Base-by-base conservation (phyloP, 2,329 filamentous ascomycete genomes). In the Exophiala sp. region DNA sequence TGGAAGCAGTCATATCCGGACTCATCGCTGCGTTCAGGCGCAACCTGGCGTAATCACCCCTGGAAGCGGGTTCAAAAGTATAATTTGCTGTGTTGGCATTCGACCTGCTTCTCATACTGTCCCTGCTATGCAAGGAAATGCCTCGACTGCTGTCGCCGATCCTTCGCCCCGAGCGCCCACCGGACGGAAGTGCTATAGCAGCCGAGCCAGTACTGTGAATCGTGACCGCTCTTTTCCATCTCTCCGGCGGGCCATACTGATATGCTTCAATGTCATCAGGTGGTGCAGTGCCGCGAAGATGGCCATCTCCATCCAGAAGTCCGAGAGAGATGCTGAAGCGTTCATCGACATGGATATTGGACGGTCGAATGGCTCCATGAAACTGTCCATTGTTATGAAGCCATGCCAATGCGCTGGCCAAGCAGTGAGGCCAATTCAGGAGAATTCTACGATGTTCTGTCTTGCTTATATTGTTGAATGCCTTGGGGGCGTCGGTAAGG, bases 171-270 rank as follows among this genome's bases (percentile, higher is more conserved):
- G 70, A 70, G 9, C 70, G 65, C 10, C 70, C 68, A 21, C 70
- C 70, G 2, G 69, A 71, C 22, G 66, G 69, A 13, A 70, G 65
- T 2, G 59, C 48, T 29, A 65, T 60, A 35, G 62, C 60, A 10
- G 62, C 47, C 7, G 63, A 57, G 8, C 59, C 61, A 39, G 57
- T 60, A 60, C 65, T 69, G 38, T 68, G 67, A 4, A 69, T 55
- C 18, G 63, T 68, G 3, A 60, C 61, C 22, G 63, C 67, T 43
- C 63, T 69, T 42, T 64, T 65, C 69, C 72, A 74, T 39, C 71
- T 70, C 48, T 83, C 80, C 2, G 80, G 79, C 0, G 79, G 73
- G 3, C 73, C 72, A 58, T 82, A 82, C 38, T 80, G 73, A 61
- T 81, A 81, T 6, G 70, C 66, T 55, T 83, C 79, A 35, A 75